These are phyloP conservation scores for Seminavis robusta DNA, from an alignment of 108 stramenopile genomes.

Conservation along the genomic window DNA sequence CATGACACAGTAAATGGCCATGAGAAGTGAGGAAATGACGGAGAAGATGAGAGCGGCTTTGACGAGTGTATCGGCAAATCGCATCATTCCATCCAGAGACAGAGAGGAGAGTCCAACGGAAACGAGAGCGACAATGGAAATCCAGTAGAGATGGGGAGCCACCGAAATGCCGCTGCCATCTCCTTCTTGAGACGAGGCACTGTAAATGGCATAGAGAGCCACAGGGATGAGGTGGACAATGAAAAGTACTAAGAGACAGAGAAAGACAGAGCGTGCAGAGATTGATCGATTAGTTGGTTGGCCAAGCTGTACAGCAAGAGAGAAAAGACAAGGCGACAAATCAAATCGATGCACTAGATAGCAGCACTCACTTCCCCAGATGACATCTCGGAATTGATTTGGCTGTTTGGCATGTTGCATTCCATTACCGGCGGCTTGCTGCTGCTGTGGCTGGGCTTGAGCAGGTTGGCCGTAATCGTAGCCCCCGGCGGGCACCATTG, in stretches of 20 bases:
- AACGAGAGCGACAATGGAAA: constrained; percentile 17
- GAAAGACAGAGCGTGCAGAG: too few relatives aligned
- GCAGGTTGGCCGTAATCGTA: too few relatives aligned
- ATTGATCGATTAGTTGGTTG: too few relatives aligned
- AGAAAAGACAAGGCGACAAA: too few relatives aligned
- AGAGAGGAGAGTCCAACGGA: constrained; percentile 38
- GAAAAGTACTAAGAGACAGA: constrained; percentile 57
- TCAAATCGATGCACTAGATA: too few relatives aligned
- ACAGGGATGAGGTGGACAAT: constrained; percentile 52
- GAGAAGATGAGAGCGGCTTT: constrained; percentile 59
- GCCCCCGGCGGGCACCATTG: too few relatives aligned
- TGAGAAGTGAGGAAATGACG: constrained; percentile 20
- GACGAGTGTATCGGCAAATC: constrained; percentile 50
- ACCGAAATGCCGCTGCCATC: constrained; percentile 9
- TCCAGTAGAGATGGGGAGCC: not conserved
- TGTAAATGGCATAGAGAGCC: constrained; percentile 20
- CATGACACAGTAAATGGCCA: constrained; percentile 26
- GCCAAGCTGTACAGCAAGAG: too few relatives aligned
- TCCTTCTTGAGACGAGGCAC: constrained; percentile 15
- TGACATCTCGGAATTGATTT: constrained; percentile 30
- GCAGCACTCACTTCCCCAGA: too few relatives aligned
- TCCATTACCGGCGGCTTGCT: too few relatives aligned
- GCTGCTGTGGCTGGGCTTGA: too few relatives aligned
- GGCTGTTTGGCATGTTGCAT: constrained; percentile 17
- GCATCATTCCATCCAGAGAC: constrained; percentile 64